Conservation (phyloP, 106 monocot species). For the Dendrobium nobile region DNA sequence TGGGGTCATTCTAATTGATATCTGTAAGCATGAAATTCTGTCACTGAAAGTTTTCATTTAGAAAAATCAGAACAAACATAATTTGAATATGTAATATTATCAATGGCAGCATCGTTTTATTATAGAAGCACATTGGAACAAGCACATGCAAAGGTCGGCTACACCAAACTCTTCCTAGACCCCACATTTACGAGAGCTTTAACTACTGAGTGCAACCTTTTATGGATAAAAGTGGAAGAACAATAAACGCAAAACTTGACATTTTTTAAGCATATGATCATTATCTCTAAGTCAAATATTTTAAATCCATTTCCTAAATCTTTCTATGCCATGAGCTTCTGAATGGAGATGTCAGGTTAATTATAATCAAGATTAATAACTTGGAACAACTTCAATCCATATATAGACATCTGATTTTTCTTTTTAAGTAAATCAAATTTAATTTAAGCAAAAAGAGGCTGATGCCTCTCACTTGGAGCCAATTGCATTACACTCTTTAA, state of each 20-base stretch:
- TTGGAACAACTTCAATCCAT: background rate
- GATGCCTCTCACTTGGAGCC: background rate
- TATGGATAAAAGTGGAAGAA: background rate
- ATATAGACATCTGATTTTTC: background rate
- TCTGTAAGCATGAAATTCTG: background rate
- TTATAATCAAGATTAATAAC: background rate
- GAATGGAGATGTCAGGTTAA: background rate
- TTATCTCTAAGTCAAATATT: background rate
- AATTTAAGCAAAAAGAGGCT: background rate
- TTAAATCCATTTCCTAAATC: background rate
- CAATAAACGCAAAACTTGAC: background rate
- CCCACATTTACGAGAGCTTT: background rate
- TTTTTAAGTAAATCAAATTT: background rate
- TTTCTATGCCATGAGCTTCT: background rate
- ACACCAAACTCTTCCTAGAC: background rate
- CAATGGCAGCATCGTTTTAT: background rate
- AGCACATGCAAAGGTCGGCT: background rate
- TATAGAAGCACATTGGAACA: background rate
- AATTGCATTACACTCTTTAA: background rate
- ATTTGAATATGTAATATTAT: background rate
- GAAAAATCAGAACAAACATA: background rate
- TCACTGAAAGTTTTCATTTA: background rate
- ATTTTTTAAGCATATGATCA: background rate
- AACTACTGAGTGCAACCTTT: background rate
- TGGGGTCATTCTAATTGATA: background rate